phyloP scores from a whole-genome alignment of 1,139 yeast species.

The Kodamaea arcana region DNA sequence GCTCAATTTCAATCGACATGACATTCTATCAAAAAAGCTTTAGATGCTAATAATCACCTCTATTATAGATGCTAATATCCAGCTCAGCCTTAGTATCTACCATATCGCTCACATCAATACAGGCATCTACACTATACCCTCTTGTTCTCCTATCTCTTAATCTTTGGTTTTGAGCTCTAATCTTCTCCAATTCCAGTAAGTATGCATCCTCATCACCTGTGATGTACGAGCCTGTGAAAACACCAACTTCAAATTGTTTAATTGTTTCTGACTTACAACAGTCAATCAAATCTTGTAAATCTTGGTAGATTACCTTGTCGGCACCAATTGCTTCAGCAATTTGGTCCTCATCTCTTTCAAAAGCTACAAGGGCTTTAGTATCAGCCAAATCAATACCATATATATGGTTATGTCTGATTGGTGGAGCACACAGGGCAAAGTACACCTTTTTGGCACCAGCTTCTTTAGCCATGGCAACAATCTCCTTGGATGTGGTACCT shows the following conservation, averaged over 20 bases:
- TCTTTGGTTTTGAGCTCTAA: slow-evolving; percentile 77
- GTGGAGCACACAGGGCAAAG: slow-evolving; percentile 97
- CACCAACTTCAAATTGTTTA: slow-evolving; percentile 84
- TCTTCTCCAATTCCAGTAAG: slow-evolving; percentile 73
- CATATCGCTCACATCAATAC: slow-evolving; percentile 44
- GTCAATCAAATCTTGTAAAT: slow-evolving; percentile 71
- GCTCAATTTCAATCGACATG: too few species aligned
- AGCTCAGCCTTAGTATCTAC: slow-evolving; percentile 81
- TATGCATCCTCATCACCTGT: slow-evolving; percentile 89
- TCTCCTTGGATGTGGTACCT: slow-evolving; percentile 95
- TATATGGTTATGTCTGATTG: slow-evolving; percentile 89
- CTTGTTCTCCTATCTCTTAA: slow-evolving; percentile 41
- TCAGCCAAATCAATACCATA: slow-evolving; percentile 98
- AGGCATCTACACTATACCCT: slow-evolving; percentile 44
- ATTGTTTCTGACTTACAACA: slow-evolving; percentile 67
- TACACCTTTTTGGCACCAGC: slow-evolving; percentile 94
- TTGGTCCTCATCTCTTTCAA: slow-evolving; percentile 65
- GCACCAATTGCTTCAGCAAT: slow-evolving; percentile 84
- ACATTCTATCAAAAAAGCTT: too few species aligned
- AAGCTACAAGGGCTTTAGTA: slow-evolving; percentile 90
- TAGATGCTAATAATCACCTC: slow-evolving; percentile 78
- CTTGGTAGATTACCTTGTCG: slow-evolving; percentile 86
- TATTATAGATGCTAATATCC: slow-evolving; percentile 85
- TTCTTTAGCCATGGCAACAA: slow-evolving; percentile 95
- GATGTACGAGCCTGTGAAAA: slow-evolving; percentile 90